Conservation (phyloP, 441 rosid species). For the Gossypium davidsonii region DNA sequence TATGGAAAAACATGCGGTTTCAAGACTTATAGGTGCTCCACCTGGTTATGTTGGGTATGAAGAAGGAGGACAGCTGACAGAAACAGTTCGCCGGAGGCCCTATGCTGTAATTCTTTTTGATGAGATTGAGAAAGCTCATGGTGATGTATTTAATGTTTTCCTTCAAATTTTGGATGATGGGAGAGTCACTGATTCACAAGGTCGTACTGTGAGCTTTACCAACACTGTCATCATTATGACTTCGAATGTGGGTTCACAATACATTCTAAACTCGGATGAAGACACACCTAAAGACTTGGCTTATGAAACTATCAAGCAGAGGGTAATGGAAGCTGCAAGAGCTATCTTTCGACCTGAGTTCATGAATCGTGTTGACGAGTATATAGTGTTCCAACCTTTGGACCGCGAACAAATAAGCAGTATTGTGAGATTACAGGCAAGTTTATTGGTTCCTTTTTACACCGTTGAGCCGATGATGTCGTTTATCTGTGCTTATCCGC, state of each 20-base stretch:
- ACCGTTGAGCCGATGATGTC: neutral
- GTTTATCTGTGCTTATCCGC: neutral
- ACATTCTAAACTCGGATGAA: slow-evolving; percentile 58
- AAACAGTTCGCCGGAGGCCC: slow-evolving; percentile 84
- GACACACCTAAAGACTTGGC: slow-evolving; percentile 50
- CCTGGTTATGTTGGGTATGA: slow-evolving; percentile 97
- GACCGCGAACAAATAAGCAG: slow-evolving; percentile 71
- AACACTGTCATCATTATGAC: slow-evolving; percentile 93
- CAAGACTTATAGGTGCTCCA: slow-evolving; percentile 92
- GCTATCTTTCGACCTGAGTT: slow-evolving; percentile 91
- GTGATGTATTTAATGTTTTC: slow-evolving; percentile 84
- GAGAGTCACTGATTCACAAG: slow-evolving; percentile 93
- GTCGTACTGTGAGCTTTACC: slow-evolving; percentile 84
- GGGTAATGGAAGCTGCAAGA: slow-evolving; percentile 95
- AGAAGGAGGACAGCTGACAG: slow-evolving; percentile 96
- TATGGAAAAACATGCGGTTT: slow-evolving; percentile 97
- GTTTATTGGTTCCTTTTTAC: neutral
- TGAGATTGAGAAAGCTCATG: slow-evolving; percentile 96
- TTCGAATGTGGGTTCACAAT: slow-evolving; percentile 93
- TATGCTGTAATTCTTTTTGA: slow-evolving; percentile 91
- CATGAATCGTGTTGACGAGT: slow-evolving; percentile 93
- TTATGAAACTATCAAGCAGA: slow-evolving; percentile 71
- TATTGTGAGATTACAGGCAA: slow-evolving; percentile 84
- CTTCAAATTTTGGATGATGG: slow-evolving; percentile 97
- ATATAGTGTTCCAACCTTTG: slow-evolving; percentile 94